Conservation (phyloP, 257 asterid species). For the Nicotiana benthamiana region DNA sequence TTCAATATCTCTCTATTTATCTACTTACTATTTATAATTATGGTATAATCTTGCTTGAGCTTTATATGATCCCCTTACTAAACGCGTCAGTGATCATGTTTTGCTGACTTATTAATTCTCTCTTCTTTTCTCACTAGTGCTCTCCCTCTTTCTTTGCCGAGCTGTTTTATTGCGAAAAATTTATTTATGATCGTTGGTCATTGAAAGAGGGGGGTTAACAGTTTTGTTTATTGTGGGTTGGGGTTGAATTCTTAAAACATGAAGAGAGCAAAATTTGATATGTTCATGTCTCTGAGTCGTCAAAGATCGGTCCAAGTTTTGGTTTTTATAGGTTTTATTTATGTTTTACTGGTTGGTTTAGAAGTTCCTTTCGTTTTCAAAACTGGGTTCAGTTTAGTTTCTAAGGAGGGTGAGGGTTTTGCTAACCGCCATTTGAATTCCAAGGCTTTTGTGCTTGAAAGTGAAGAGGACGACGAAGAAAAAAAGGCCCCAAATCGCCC, state of each 20-base stretch:
- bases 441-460: constrained; percentile 45
- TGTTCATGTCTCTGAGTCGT: constrained; percentile 49
- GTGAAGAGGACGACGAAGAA: constrained; percentile 54
- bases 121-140: background rate
- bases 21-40: background rate
- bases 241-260: constrained; percentile 16
- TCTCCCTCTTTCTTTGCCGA: background rate
- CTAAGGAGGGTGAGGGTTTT: constrained; percentile 34
- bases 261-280: constrained; percentile 55
- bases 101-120: background rate
- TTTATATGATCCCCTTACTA: background rate
- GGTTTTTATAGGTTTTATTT: constrained; percentile 47
- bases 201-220: background rate
- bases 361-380: constrained; percentile 75
- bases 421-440: constrained; percentile 33
- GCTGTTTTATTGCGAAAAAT: background rate
- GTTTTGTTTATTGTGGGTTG: background rate
- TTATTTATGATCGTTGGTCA: background rate
- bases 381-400: constrained; percentile 37
- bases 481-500: constrained; percentile 66
- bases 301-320: constrained; percentile 51
- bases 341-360: constrained; percentile 51
- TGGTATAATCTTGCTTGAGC: background rate
- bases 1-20: background rate
- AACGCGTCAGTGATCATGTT: background rate